Conservation (phyloP, 169 alveolate species). For the Cryptosporidium sp. region DNA sequence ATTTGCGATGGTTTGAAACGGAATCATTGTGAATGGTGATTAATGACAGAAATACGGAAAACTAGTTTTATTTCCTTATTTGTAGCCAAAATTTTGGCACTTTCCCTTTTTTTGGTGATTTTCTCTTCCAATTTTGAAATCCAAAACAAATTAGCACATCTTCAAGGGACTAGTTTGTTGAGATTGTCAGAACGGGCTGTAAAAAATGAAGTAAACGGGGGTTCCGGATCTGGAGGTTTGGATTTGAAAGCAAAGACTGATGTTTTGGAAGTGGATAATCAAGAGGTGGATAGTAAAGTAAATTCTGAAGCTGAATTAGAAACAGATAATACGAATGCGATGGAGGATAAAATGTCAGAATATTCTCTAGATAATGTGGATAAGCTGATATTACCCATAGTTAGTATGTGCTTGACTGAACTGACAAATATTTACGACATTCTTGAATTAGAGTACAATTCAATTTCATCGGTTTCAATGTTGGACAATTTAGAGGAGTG, state of each 20-base stretch:
- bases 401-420: slow-evolving; percentile 22
- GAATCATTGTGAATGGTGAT: slow-evolving; percentile 13
- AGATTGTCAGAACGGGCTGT: not conserved
- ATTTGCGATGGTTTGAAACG: slow-evolving; percentile 13
- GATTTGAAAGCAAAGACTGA: not conserved
- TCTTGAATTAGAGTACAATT: slow-evolving; percentile 38
- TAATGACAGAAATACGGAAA: not conserved
- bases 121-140: not conserved
- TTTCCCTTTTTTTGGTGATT: slow-evolving; percentile 1
- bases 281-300: not conserved
- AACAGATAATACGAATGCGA: not conserved
- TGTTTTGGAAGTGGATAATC: not conserved
- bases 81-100: not conserved
- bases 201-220: not conserved
- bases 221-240: not conserved
- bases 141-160: not conserved
- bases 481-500: slow-evolving; percentile 46
- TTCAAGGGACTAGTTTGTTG: not conserved
- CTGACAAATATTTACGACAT: slow-evolving; percentile 7
- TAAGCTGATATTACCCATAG: slow-evolving; percentile 24
- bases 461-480: slow-evolving; percentile 39
- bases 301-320: not conserved
- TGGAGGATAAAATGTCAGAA: not conserved
- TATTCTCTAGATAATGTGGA: slow-evolving; percentile 1
- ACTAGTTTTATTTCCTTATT: not conserved